Evolutionary conservation across 2,329 filamentous ascomycete genomes (phyloP), one percentile per base, ranked within the genome.

Genomic region (Ophiosphaerella herpotricha): DNA sequence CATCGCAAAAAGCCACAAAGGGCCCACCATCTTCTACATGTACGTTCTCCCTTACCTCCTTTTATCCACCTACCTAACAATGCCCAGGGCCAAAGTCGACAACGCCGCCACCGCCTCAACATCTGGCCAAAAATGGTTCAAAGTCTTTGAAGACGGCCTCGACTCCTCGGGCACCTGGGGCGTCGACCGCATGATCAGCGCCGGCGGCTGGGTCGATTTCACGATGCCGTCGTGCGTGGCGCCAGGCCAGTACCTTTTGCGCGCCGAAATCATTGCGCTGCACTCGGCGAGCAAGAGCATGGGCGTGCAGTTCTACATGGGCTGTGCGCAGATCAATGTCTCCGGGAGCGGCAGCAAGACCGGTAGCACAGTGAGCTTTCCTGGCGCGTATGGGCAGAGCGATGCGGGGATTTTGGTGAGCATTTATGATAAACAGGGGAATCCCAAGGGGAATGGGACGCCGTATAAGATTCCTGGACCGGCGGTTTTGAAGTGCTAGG

Each of bases 401-500:
- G 68, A 73, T 40, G 44, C 67, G 0, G 70, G 70, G 0, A 70
- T 73, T 46, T 38, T 66, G 50, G 52, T 66, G 24, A 71, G 65
- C 39, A 57, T 72, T 35, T 71, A 72, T 42, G 62, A 55, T 39
- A 55, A 53, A 14, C 52, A 61, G 53, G 62, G 57, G 6, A 48
- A 56, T 32, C 57, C 57, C 1, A 55, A 48, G 37, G 57, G 57
- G 7, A 60, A 58, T 33, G 57, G 57, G n/a, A 35, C 55, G 54
- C 66, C 70, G n/a, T 82, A 82, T 54, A 77, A 69, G 14, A 74
- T 80, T 33, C 80, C 80, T 1, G 80, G 80, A 0, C 80, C 80
- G 34, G 65, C 73, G 4, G 66, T 81, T 13, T 80, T 82, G 58
- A 75, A 66, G 35, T 83, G 80, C 59, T 82, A 73, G 59, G 26